phyloP scores from a whole-genome alignment of 2,329 filamentous ascomycete species.

The Beauveria asiatica region DNA sequence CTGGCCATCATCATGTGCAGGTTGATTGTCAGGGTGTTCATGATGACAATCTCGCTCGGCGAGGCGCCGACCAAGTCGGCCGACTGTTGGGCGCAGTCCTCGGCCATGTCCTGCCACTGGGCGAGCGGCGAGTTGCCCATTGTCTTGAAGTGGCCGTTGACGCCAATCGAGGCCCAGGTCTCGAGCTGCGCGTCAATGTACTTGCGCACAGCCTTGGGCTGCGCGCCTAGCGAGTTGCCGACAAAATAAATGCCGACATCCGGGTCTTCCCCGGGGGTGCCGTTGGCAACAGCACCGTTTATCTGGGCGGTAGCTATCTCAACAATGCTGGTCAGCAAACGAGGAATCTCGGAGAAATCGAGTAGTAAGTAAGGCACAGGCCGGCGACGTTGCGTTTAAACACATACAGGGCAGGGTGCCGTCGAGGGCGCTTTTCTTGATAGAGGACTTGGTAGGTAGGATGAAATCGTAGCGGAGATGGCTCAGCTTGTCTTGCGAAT shows the following conservation, averaged over 20 bases:
- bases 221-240: slow-evolving; percentile 81
- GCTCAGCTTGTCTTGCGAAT: slow-evolving; percentile 51
- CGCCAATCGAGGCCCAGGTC: slow-evolving; percentile 78
- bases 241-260: slow-evolving; percentile 63
- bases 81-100: slow-evolving; percentile 60
- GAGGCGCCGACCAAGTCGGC: slow-evolving; percentile 67
- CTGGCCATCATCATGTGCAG: slow-evolving; percentile 75
- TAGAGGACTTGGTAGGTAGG: slow-evolving; percentile 64
- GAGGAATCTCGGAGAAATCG: neutral
- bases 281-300: slow-evolving; percentile 16
- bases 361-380: neutral
- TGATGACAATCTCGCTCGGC: slow-evolving; percentile 68
- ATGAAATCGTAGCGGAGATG: slow-evolving; percentile 63
- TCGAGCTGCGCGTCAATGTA: slow-evolving; percentile 66
- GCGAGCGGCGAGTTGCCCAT: slow-evolving; percentile 59
- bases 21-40: slow-evolving; percentile 80
- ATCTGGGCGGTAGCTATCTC: neutral
- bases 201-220: slow-evolving; percentile 58
- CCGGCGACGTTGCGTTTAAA: neutral
- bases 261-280: slow-evolving; percentile 20
- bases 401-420: slow-evolving; percentile 31
- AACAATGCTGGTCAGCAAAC: neutral
- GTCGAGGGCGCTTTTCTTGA: slow-evolving; percentile 54
- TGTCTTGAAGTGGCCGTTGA: slow-evolving; percentile 71
- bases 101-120: slow-evolving; percentile 72